Evolutionary conservation across 75 land plant species (phyloP).

Genomic region (Gnetum montanum): DNA sequence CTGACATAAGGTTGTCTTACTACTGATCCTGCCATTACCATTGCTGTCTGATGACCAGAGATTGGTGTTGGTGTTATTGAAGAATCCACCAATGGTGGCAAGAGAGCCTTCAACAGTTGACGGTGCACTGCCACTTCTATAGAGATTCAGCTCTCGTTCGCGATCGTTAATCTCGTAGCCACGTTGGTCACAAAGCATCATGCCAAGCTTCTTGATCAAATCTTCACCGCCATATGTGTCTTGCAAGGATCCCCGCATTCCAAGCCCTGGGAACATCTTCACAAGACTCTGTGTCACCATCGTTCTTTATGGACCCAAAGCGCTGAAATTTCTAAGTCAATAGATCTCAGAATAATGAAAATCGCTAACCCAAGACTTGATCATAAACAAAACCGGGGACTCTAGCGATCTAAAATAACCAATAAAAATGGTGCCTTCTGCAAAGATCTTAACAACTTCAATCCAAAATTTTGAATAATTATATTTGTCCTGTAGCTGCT

Average conservation of each 20-base stretch:
- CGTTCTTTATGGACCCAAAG: too few species aligned
- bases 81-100: slow-evolving; percentile 57
- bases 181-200: slow-evolving; percentile 51
- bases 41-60: not conserved
- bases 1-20: slow-evolving; percentile 26
- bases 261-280: slow-evolving; percentile 39
- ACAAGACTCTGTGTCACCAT: slow-evolving; percentile 50
- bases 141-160: slow-evolving; percentile 50
- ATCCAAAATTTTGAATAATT: too few species aligned
- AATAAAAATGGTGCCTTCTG: too few species aligned
- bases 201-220: slow-evolving; percentile 49
- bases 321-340: too few species aligned
- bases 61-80: slow-evolving; percentile 5
- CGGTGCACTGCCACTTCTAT: slow-evolving; percentile 92
- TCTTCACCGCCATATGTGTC: slow-evolving; percentile 19
- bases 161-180: slow-evolving; percentile 29
- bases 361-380: too few species aligned
- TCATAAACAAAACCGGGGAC: too few species aligned
- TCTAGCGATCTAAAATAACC: too few species aligned
- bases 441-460: too few species aligned
- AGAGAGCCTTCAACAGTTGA: slow-evolving; percentile 93
- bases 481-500: too few species aligned
- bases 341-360: too few species aligned
- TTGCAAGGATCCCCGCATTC: slow-evolving; percentile 19
- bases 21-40: not conserved